Evolutionary conservation across 768 basidiomycete species (phyloP), one percentile per base, ranked within the genome.

Genomic region (Tylopilus cervinicoccineus): DNA sequence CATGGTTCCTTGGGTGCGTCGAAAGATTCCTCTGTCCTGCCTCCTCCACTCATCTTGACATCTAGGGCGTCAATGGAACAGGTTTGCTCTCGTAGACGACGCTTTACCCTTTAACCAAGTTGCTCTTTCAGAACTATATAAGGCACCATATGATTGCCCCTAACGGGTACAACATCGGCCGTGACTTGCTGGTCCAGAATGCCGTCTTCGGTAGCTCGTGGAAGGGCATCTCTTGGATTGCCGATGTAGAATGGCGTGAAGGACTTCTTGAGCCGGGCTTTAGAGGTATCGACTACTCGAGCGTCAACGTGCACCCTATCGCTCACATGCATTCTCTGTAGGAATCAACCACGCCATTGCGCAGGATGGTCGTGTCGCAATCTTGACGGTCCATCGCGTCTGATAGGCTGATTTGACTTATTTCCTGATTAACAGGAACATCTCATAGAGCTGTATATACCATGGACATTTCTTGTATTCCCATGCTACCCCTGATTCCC

Each of bases 1-100:
- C 90, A 8, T 93, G 90, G 90, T 93, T 93, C 59, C 71, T 93
- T 10, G 89, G 80, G 87, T 86, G 61, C 34, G 80, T 72, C 32
- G 8, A 53, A 36, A 13, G 3, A 36, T 6, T 19, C 20, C 11
- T 45, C 19, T 34, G 31, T 17, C 12, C 38, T 36, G 26, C 2
- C 26, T 22, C 17, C 17, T 27, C 46, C 24, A 49, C 33, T 53
- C 17, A 53, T 40, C 17, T 23, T 28, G 16, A 29, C 38, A 33
- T 16, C 0, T 52, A 89, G 88, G 0, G 88, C 74, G 6, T 89
- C 87, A 12, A 85, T 86, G 62, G 89, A 93, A 66, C 69, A 78
- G 69, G 79, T 79, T 48, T 19, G 64, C 56, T 16, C 22, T 17
- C 6, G 14, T 23, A 8, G 10, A 24, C 12, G n/a, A 27, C 45